These are phyloP conservation scores for Saccharomycopsis babjevae DNA, from an alignment of 805 yeast genomes.

Conservation along the genomic window DNA sequence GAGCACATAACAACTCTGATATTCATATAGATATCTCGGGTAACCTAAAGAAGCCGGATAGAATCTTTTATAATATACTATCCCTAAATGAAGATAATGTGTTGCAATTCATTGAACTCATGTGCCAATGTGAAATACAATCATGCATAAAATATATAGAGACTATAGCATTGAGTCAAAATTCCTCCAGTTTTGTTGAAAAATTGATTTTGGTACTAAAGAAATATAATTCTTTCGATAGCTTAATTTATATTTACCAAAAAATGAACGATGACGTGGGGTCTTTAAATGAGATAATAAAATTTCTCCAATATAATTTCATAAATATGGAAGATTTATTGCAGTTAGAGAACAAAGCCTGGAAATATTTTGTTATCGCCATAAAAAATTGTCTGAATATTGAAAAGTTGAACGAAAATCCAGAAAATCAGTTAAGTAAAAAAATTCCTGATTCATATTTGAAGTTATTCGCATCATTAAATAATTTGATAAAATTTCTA, in stretches of 20 bases:
- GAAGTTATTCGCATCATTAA: background rate
- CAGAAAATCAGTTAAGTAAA: background rate
- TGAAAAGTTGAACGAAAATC: background rate
- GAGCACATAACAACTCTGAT: background rate
- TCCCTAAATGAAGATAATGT: background rate
- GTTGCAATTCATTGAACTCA: background rate
- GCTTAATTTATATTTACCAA: slow-evolving; percentile 9
- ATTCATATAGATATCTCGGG: background rate
- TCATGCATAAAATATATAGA: background rate
- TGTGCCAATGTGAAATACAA: background rate
- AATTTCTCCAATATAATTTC: background rate
- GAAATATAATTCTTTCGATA: slow-evolving; percentile 5
- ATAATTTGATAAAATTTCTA: background rate
- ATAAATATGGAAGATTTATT: background rate
- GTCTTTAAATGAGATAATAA: slow-evolving; percentile 21
- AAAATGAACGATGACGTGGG: slow-evolving; percentile 10
- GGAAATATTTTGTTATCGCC: slow-evolving; percentile 28
- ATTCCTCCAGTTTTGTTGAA: background rate
- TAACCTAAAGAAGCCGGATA: background rate
- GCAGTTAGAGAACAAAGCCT: slow-evolving; percentile 25
- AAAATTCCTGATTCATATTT: background rate
- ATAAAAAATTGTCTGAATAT: slow-evolving; percentile 23
- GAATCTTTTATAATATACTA: background rate
- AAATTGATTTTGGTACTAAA: slow-evolving; percentile 1
- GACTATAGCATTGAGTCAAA: background rate